Percentiles rank a stretch among this genome's conserved stretches.
phyloP scores from a whole-genome alignment of 768 basidiomycete species.

The Podaxis mareebaensis region DNA sequence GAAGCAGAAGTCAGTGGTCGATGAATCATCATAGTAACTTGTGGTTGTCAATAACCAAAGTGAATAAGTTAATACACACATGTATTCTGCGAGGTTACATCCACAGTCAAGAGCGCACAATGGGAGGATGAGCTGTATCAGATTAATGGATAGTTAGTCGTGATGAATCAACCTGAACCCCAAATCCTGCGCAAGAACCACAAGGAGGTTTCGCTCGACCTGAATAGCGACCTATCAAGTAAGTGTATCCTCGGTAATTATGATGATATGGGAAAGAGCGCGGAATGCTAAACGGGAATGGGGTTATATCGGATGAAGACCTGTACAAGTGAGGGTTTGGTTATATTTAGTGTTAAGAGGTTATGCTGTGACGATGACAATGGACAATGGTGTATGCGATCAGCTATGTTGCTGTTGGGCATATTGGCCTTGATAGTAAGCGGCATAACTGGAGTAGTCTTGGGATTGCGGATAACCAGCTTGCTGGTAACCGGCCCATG shows the following conservation, averaged over 20 bases:
- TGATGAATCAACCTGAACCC: constrained; percentile 11
- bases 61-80: constrained; percentile 7
- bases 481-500: constrained; percentile 50
- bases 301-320: constrained; percentile 13
- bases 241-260: background rate
- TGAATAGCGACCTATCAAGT: constrained; percentile 12
- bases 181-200: constrained; percentile 3
- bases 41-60: background rate
- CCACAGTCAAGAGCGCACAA: constrained; percentile 14
- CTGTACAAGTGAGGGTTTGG: constrained; percentile 15
- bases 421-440: constrained; percentile 89
- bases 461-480: constrained; percentile 53
- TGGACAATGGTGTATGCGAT: constrained; percentile 29
- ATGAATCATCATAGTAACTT: background rate
- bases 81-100: constrained; percentile 16
- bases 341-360: constrained; percentile 40
- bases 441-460: constrained; percentile 82
- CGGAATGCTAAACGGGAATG: constrained; percentile 8
- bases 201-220: background rate
- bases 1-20: constrained; percentile 12
- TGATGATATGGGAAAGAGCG: background rate
- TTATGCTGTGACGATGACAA: constrained; percentile 24
- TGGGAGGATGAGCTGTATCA: constrained; percentile 16
- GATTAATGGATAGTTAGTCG: constrained; percentile 17
- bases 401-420: constrained; percentile 59